phyloP scores from a whole-genome alignment of 352 stramenopile genomes.

The Peronospora destructor region DNA sequence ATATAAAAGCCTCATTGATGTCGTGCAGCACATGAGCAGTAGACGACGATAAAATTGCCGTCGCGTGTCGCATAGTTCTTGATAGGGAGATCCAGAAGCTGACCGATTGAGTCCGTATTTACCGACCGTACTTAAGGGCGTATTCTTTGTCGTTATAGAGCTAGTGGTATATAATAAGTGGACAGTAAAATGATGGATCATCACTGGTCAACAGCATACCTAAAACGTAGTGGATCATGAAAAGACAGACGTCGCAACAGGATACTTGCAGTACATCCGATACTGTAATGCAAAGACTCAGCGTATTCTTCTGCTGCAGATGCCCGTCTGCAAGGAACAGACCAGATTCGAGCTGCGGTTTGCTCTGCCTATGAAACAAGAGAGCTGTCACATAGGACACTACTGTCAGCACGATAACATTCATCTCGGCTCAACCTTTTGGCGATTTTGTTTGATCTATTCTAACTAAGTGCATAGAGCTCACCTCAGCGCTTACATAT shows the following conservation, averaged over 20 bases:
- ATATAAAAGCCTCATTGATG: conserved; percentile 21
- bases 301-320: conserved; percentile 18
- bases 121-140: too few species aligned
- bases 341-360: conserved; percentile 78
- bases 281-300: too few species aligned
- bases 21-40: conserved; percentile 37
- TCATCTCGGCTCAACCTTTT: conserved; percentile 12
- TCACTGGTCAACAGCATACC: too few species aligned
- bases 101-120: too few species aligned
- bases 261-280: too few species aligned
- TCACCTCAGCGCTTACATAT: conserved; percentile 13
- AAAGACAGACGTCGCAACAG: too few species aligned
- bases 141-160: too few species aligned
- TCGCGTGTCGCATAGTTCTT: too few species aligned
- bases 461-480: conserved; percentile 10
- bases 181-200: too few species aligned
- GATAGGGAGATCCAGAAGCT: too few species aligned
- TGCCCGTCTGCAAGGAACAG: conserved; percentile 60
- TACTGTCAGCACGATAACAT: conserved; percentile 4
- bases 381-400: conserved; percentile 62
- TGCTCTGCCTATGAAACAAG: conserved; percentile 83
- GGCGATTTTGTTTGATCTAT: conserved; percentile 13
- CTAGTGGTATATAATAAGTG: too few species aligned
- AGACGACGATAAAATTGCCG: neutral
- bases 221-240: too few species aligned